Evolutionary conservation across 2,329 filamentous ascomycete genomes (phyloP), one percentile per base, ranked within the genome.

Genomic region (Penicillium brevicompactum): DNA sequence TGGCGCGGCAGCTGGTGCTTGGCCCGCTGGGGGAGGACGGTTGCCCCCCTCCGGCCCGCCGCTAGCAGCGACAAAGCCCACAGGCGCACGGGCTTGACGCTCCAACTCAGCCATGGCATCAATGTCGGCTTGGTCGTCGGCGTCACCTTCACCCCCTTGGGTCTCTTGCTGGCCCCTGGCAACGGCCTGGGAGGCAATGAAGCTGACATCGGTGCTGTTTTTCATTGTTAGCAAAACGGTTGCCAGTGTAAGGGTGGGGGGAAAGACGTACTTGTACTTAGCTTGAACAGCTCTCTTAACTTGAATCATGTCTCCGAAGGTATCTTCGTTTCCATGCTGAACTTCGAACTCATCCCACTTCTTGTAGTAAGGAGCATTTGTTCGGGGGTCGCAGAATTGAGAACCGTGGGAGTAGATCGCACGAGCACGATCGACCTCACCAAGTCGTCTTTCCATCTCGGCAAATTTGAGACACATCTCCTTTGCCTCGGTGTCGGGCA

Each of bases 401-500:
- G 91, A 96, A 11, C 91, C 94, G 70, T 99, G 94, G 1, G 92
- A 93, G 70, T 96, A 99, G 64, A 99, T 97, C 7, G 93, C 92
- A 65, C 94, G 84, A 40, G 94, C 93, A 55, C 95, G 87, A 73
- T 99, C 94, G 71, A 99, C 95, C 71, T 97, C 92, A 59, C 92
- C 92, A 5, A 97, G 79, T 30, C 92, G 81, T 66, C 92, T 87
- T 78, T 97, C 92, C 92, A 96, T 96, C 68, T 97, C 92, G 2
- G 94, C 94, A 70, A 99, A 99, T 71, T 97, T 97, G 71, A 99
- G 86, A 76, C 94, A 99, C 94, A 99, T 99, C 65, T 94, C 90
- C 70, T 92, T 91, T 6, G 93, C 94, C 75, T 97, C 94, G 59
- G 82, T 85, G 74, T 99, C 94, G 0, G 95, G 93, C 34, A 99